Evolutionary conservation across 2,329 filamentous ascomycete genomes (phyloP).

Genomic region (Myriangium duriaei): DNA sequence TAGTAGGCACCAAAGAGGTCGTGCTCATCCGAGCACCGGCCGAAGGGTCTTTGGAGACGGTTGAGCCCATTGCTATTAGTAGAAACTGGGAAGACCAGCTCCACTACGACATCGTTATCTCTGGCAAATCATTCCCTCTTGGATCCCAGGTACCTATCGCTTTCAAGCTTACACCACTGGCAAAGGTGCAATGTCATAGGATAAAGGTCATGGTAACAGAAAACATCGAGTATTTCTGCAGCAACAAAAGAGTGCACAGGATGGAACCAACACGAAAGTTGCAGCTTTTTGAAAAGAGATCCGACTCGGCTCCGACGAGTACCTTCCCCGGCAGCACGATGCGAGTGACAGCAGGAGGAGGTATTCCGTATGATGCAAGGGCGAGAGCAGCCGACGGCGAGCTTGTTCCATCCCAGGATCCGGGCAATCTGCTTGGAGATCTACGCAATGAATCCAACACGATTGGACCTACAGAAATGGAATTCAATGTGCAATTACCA

Average conservation of each 20-base stretch:
- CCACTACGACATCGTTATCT: slow-evolving; percentile 92
- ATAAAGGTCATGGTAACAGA: slow-evolving; percentile 88
- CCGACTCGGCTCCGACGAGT: slow-evolving; percentile 61
- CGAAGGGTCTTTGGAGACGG: slow-evolving; percentile 77
- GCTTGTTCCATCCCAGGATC: slow-evolving; percentile 39
- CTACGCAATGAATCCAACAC: slow-evolving; percentile 57
- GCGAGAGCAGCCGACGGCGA: slow-evolving; percentile 44
- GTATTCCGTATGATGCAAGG: slow-evolving; percentile 53
- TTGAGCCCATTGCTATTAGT: slow-evolving; percentile 87
- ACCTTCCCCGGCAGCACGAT: slow-evolving; percentile 65
- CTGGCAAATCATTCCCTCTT: slow-evolving; percentile 85
- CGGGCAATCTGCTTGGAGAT: slow-evolving; percentile 67
- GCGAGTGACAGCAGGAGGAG: slow-evolving; percentile 66
- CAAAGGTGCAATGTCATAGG: slow-evolving; percentile 86
- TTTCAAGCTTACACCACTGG: slow-evolving; percentile 83
- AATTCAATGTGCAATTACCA: slow-evolving; percentile 84
- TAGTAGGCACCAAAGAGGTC: slow-evolving; percentile 72
- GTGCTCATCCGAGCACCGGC: slow-evolving; percentile 73
- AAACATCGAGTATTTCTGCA: slow-evolving; percentile 82
- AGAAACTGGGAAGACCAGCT: slow-evolving; percentile 90
- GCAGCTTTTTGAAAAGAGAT: slow-evolving; percentile 74
- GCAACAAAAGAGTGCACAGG: slow-evolving; percentile 70
- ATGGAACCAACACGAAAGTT: slow-evolving; percentile 77
- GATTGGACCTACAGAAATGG: slow-evolving; percentile 82
- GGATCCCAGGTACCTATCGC: slow-evolving; percentile 82